Evolutionary conservation across 2,329 filamentous ascomycete species (phyloP).

Genomic region (Xylariaceae sp.): DNA sequence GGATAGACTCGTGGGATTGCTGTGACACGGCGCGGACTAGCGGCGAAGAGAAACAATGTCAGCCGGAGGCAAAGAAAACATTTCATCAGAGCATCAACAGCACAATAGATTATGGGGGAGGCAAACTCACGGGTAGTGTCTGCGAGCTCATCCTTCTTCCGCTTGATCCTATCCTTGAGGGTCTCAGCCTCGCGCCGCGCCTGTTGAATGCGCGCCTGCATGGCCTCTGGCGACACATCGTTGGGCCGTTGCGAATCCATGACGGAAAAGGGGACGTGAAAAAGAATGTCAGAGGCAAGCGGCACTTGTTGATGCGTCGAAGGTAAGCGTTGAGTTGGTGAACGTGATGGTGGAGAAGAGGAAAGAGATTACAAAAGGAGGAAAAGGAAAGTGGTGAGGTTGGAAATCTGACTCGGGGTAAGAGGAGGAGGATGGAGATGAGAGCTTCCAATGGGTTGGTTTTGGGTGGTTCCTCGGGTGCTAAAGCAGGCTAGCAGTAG

Average conservation of each 20-base stretch:
- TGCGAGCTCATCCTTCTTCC: slow-evolving; percentile 99
- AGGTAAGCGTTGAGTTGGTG: slow-evolving; percentile 8
- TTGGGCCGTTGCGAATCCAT: slow-evolving; percentile 57
- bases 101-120: neutral
- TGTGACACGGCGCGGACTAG: slow-evolving; percentile 88
- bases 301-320: slow-evolving; percentile 8
- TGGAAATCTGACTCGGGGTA: slow-evolving; percentile 27
- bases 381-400: slow-evolving; percentile 24
- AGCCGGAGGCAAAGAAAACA: slow-evolving; percentile 8
- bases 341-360: slow-evolving; percentile 13
- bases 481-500: too few species aligned
- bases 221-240: slow-evolving; percentile 68
- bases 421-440: slow-evolving; percentile 10
- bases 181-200: slow-evolving; percentile 97
- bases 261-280: slow-evolving; percentile 19
- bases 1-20: slow-evolving; percentile 86
- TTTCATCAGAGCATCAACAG: neutral
- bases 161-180: slow-evolving; percentile 97
- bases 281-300: neutral
- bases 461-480: neutral
- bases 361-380: slow-evolving; percentile 14
- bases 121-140: slow-evolving; percentile 85
- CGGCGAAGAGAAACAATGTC: slow-evolving; percentile 8
- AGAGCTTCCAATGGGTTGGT: neutral
- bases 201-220: slow-evolving; percentile 89